Evolutionary conservation across 2,329 filamentous ascomycete species (phyloP), one percentile per base, ranked within the genome.

Genomic region (Cytospora chrysosperma): DNA sequence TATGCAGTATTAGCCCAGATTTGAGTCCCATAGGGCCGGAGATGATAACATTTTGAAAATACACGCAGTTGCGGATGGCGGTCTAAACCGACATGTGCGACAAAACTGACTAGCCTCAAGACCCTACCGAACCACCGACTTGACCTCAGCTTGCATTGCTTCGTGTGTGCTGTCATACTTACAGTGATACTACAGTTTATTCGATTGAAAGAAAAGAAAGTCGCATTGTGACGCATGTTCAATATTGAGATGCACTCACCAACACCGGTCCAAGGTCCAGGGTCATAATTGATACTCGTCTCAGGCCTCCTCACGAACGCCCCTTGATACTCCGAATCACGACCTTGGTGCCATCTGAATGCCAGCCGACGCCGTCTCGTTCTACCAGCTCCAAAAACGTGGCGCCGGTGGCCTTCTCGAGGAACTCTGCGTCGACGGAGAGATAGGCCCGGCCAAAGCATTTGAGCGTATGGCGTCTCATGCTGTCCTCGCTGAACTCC

Each of bases 371-470:
- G 3, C 87, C 87, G 71, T 91, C 87, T 68, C 85, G 80, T 37
- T 84, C 81, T 63, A 77, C 83, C 71, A 98, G 77, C 57, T 86
- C 85, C 13, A 85, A 81, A 93, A 94, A 99, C n/a, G 77, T 79
- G 69, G 84, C 80, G 55, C 86, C 87, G 5, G 90, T 83, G 63
- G 85, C 82, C 72, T 81, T 83, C 76, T 95, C 91, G 57, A 97
- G 76, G 74, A 88, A 92, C 4, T 72, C 73, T 64, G 84, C 75
- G 59, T 92, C 90, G 10, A 92, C 88, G 24, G 78, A 85, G 68
- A 97, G 77, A 75, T 99, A 99, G 5, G 89, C 85, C 71, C 88
- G 85, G 0, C 92, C 93, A 61, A 98, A 85, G 73, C 93, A 95
- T 79, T 97, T 96, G 69, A 98, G 79, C 37, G 91, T 87, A 75